Conservation (phyloP, 2,329 filamentous ascomycete species). For the Fusarium burgessii region DNA sequence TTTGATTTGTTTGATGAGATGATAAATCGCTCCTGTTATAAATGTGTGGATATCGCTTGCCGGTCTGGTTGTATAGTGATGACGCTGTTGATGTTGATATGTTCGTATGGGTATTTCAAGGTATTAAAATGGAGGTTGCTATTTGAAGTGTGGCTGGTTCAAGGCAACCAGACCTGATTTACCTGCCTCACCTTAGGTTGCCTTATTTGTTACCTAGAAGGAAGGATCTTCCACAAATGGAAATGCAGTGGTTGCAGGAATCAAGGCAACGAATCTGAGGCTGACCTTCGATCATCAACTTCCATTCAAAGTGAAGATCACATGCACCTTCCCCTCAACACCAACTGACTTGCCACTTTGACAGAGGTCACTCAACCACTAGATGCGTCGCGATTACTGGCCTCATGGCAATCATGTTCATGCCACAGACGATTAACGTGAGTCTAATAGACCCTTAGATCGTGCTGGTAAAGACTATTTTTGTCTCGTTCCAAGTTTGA, state of each 20-base stretch:
- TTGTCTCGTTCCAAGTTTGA: not conserved
- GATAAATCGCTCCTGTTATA: not conserved
- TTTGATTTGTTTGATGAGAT: not conserved
- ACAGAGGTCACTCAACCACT: not conserved
- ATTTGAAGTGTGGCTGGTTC: slow-evolving; percentile 7
- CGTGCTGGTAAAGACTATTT: slow-evolving; percentile 1
- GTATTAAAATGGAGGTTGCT: not conserved
- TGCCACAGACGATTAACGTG: not conserved
- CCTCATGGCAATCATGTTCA: slow-evolving; percentile 7
- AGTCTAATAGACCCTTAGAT: not conserved
- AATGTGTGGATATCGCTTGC: not conserved
- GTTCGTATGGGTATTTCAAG: no score
- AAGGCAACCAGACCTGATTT: not conserved
- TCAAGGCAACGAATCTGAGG: slow-evolving; percentile 1
- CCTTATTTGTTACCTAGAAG: not conserved
- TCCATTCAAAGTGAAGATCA: slow-evolving; percentile 3
- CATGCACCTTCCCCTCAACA: not conserved
- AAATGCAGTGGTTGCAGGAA: not conserved
- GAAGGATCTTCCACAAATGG: not conserved
- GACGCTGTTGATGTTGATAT: not conserved
- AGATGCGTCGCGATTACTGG: not conserved
- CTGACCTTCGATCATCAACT: not conserved
- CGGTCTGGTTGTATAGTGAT: not conserved
- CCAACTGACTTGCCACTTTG: slow-evolving; percentile 1
- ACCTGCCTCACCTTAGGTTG: not conserved